Evolutionary conservation across 2,329 filamentous ascomycete species (phyloP).

Genomic region (Penicillium sp.): DNA sequence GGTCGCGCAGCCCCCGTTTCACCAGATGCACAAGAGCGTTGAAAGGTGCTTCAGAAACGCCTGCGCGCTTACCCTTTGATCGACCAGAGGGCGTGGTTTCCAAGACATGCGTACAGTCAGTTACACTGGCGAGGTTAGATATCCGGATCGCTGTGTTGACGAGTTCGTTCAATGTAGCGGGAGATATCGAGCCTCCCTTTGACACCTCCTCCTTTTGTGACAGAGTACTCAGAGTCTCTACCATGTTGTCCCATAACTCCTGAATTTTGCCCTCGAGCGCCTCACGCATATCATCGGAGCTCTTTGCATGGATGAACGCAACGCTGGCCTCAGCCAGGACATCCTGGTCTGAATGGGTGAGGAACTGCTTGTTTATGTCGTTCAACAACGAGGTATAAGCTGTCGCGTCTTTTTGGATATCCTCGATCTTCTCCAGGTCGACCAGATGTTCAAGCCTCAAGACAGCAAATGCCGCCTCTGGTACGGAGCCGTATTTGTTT

Average conservation of each 20-base stretch:
- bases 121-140: slow-evolving; percentile 68
- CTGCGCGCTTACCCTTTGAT: slow-evolving; percentile 35
- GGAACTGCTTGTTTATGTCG: slow-evolving; percentile 88
- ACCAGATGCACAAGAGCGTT: slow-evolving; percentile 64
- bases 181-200: slow-evolving; percentile 58
- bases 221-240: slow-evolving; percentile 63
- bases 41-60: slow-evolving; percentile 41
- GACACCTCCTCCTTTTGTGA: slow-evolving; percentile 64
- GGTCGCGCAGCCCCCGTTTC: slow-evolving; percentile 59
- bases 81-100: slow-evolving; percentile 48
- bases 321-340: slow-evolving; percentile 79
- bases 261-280: slow-evolving; percentile 70
- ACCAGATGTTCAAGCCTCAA: slow-evolving; percentile 77
- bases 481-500: slow-evolving; percentile 82
- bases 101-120: slow-evolving; percentile 65
- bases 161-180: slow-evolving; percentile 64
- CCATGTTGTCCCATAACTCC: slow-evolving; percentile 74
- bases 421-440: slow-evolving; percentile 77
- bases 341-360: slow-evolving; percentile 75
- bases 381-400: slow-evolving; percentile 74
- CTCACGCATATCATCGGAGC: slow-evolving; percentile 81
- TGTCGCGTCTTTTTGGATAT: slow-evolving; percentile 74
- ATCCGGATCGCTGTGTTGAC: slow-evolving; percentile 68
- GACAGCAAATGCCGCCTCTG: slow-evolving; percentile 75
- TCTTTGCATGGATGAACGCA: slow-evolving; percentile 73